Conservation (phyloP, 176 grass and related monocot genomes). For the Oryza punctata region DNA sequence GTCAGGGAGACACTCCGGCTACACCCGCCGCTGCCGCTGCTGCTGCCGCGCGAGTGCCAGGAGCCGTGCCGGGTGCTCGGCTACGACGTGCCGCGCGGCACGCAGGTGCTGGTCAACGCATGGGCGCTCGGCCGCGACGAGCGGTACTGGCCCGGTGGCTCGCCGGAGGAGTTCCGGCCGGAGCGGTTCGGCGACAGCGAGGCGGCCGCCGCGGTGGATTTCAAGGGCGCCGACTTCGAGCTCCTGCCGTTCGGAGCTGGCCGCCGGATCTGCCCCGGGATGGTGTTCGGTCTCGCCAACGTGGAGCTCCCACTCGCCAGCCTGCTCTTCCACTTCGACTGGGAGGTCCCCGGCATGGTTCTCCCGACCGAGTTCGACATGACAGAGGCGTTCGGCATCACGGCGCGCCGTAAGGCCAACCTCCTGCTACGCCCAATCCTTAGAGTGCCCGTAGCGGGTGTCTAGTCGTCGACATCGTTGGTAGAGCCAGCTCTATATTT, state of each 20-base stretch:
- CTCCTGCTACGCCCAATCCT: constrained; percentile 28
- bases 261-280: constrained; percentile 54
- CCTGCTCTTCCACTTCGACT: constrained; percentile 55
- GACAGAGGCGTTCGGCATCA: constrained; percentile 56
- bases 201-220: constrained; percentile 25
- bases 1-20: constrained; percentile 67
- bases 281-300: constrained; percentile 51
- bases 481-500: too few species aligned
- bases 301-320: constrained; percentile 50
- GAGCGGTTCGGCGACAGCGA: constrained; percentile 37
- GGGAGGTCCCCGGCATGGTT: constrained; percentile 21
- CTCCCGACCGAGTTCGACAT: constrained; percentile 33
- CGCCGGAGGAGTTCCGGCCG: constrained; percentile 50
- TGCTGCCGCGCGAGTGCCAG: constrained; percentile 49
- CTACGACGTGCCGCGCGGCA: constrained; percentile 23
- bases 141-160: constrained; percentile 26
- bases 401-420: constrained; percentile 16
- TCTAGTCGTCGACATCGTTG: too few species aligned
- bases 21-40: constrained; percentile 51
- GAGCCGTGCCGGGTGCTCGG: constrained; percentile 39
- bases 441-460: not conserved
- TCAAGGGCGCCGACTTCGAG: constrained; percentile 43
- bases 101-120: constrained; percentile 55
- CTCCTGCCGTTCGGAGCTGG: constrained; percentile 56
- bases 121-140: constrained; percentile 70